A percentile compares a stretch with the other conserved stretches of the same genome.
phyloP scores from a whole-genome alignment of 768 basidiomycete genomes.

The Mycena epipterygia region DNA sequence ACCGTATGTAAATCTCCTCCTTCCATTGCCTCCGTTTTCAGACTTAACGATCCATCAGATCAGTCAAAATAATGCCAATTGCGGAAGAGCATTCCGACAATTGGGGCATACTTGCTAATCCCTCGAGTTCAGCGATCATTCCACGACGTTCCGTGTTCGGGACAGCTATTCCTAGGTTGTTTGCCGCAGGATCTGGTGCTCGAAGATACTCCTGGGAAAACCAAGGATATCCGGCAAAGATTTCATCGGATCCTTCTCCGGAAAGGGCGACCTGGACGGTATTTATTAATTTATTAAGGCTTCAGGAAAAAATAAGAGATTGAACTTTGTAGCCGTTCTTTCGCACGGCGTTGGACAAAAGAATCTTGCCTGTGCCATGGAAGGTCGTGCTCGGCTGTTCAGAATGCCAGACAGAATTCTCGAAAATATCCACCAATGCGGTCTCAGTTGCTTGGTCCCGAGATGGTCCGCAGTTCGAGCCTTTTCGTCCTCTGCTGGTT shows the following conservation, averaged over 20 bases:
- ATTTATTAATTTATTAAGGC: too few relatives aligned
- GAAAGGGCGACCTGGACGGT: too few relatives aligned
- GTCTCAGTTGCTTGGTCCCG: constrained; percentile 21
- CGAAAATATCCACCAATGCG: constrained; percentile 13
- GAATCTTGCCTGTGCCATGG: constrained; percentile 34
- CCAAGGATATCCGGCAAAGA: constrained; percentile 11
- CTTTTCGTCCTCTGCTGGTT: constrained; percentile 18
- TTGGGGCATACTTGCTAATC: not conserved
- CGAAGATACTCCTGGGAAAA: constrained; percentile 10
- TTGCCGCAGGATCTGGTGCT: not conserved
- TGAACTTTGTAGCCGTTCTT: constrained; percentile 33
- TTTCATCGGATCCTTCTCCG: constrained; percentile 22
- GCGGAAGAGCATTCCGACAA: not conserved
- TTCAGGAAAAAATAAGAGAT: not conserved
- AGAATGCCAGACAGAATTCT: constrained; percentile 34
- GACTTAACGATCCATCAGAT: not conserved
- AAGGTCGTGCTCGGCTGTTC: constrained; percentile 23
- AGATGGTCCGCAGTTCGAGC: constrained; percentile 18
- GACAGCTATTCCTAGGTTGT: not conserved
- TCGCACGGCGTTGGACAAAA: too few relatives aligned
- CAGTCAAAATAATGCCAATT: constrained; percentile 27
- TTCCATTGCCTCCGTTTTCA: not conserved
- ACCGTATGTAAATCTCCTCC: constrained; percentile 10
- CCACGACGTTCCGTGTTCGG: constrained; percentile 16
- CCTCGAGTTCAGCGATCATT: not conserved